Percentiles rank a stretch among this genome's conserved stretches.
Evolutionary conservation across 2,329 filamentous ascomycete genomes (phyloP).

Genomic region (Arthrinium phaeospermum): DNA sequence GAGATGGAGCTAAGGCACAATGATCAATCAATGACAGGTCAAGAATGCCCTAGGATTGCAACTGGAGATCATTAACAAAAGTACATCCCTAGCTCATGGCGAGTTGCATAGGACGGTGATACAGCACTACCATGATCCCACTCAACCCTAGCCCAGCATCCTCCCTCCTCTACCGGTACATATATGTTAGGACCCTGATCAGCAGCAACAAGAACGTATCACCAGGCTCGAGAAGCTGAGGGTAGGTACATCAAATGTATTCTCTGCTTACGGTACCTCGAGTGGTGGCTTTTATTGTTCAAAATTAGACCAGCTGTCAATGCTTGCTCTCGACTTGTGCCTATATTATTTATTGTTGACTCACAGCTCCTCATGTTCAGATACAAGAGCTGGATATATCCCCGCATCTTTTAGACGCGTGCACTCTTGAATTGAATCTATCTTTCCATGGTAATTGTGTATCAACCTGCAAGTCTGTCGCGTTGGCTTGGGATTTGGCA

Average conservation of each 20-base stretch:
- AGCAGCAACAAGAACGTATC: neutral
- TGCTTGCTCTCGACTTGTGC: neutral
- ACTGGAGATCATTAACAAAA: neutral
- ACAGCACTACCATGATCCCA: neutral
- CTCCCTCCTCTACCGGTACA: neutral
- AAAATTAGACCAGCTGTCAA: neutral
- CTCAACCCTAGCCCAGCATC: neutral
- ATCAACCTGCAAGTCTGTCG: neutral
- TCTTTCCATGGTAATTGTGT: neutral
- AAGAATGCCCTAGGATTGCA: slow-evolving; percentile 1
- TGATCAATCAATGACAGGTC: neutral
- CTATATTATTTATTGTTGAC: neutral
- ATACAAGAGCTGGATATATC: neutral
- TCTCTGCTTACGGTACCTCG: neutral
- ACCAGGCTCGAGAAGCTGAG: neutral
- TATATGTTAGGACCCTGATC: neutral
- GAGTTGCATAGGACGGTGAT: neutral
- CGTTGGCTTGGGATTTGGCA: neutral
- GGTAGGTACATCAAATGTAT: neutral
- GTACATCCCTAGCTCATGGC: neutral
- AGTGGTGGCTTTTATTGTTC: neutral
- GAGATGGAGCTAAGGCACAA: neutral
- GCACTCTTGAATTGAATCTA: neutral
- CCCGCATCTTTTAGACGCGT: neutral
- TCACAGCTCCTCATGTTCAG: neutral